phyloP scores from a whole-genome alignment of 768 basidiomycete genomes.

The Sarcodon sp. region DNA sequence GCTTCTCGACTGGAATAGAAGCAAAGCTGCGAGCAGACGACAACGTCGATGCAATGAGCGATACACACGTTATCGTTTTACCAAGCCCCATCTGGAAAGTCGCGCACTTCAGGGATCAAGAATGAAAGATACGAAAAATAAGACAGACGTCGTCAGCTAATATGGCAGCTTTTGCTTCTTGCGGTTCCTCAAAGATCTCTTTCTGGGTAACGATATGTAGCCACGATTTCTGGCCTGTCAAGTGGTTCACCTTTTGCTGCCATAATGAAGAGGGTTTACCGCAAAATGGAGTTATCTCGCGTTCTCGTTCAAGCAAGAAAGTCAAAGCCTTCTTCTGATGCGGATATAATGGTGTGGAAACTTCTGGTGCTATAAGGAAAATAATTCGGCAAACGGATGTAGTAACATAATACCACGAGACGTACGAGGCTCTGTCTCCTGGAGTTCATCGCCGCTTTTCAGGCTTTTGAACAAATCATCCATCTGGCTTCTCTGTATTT shows the following conservation, averaged over 20 bases:
- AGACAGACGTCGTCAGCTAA: slow-evolving; percentile 88
- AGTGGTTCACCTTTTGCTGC: slow-evolving; percentile 41
- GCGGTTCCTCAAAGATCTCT: slow-evolving; percentile 53
- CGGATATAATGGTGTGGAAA: slow-evolving; percentile 84
- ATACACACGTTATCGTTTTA: slow-evolving; percentile 93
- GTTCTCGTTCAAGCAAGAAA: slow-evolving; percentile 83
- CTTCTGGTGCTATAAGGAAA: slow-evolving; percentile 37
- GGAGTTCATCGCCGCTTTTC: slow-evolving; percentile 76
- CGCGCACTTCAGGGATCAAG: slow-evolving; percentile 7
- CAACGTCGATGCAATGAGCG: slow-evolving; percentile 83
- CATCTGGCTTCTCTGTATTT: slow-evolving; percentile 86
- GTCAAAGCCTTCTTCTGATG: slow-evolving; percentile 98
- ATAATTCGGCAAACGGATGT: background rate
- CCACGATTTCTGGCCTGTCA: slow-evolving; percentile 46
- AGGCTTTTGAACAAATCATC: slow-evolving; percentile 89
- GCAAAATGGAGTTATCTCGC: slow-evolving; percentile 38
- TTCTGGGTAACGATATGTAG: slow-evolving; percentile 76
- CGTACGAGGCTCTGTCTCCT: slow-evolving; percentile 77
- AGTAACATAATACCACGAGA: background rate
- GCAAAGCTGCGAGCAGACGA: slow-evolving; percentile 56
- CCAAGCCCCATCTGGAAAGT: slow-evolving; percentile 84
- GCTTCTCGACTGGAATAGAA: slow-evolving; percentile 32
- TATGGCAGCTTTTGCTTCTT: slow-evolving; percentile 76
- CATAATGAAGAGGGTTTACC: slow-evolving; percentile 64
- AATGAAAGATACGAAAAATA: background rate